Evolutionary conservation across 1,139 yeast genomes (phyloP), one percentile per base, ranked within the genome.

Genomic region (Yamadazyma atlantica): DNA sequence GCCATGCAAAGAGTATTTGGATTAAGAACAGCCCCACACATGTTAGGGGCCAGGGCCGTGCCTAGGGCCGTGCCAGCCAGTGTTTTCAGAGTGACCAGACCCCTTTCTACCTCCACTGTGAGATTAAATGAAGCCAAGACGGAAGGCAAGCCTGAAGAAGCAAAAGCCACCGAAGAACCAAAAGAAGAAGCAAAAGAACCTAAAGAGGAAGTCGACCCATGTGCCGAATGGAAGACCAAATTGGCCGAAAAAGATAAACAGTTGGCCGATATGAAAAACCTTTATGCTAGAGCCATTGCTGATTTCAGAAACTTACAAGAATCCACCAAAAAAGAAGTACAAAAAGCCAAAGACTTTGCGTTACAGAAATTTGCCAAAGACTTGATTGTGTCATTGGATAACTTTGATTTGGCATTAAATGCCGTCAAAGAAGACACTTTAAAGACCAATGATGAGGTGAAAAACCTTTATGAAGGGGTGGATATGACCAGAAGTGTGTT

Each of bases 281-380:
- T 82, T 53, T 83, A 85, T 57, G 75, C 88, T 43, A 80, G 95
- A 54, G 79, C 95, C 22, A 75, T 88, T 40, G 96, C 97, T 17
- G 97, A 90, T 61, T 90, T 88, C 82, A 82, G 96, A 56, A 88
- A 86, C 67, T 73, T 90, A 53, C 97, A 90, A 70, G 94, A 86
- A 55, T 82, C 92, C 34, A 88, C 97, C 46, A 85, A 85, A 66
- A 78, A 86, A 50, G 97, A 90, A 60, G 72, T 87, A 36, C 83
- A 85, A 62, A 86, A 86, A 66, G 90, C 96, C 34, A 84, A 76
- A 60, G 96, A 87, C 59, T 90, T 82, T 66, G 97, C 97, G 1
- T 73, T 90, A 50, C 96, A 89, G 62, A 89, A 87, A 64, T 90
- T 90, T 59, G 95, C 96, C 48, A 85, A 82, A 62, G 97, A 90